These are phyloP conservation scores for Plantago ovata DNA, from an alignment of 257 asterid genomes.

Conservation along the genomic window DNA sequence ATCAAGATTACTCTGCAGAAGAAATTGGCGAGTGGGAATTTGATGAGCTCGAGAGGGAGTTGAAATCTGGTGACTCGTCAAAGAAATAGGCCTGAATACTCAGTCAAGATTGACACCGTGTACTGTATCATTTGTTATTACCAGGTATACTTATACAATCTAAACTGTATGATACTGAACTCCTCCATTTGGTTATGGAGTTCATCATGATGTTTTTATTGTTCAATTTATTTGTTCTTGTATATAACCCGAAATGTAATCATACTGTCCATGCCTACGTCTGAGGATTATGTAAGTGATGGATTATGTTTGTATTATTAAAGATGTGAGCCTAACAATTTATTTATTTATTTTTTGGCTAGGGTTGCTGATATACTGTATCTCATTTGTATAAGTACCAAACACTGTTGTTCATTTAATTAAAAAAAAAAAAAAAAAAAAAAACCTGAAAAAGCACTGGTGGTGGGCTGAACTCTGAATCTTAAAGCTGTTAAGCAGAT, in stretches of 20 bases:
- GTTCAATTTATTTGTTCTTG: constrained; percentile 17
- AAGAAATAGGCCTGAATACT: constrained; percentile 28
- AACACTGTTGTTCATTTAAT: too few relatives aligned
- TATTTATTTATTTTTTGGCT: not conserved
- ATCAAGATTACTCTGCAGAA: constrained; percentile 58
- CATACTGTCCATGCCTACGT: not conserved
- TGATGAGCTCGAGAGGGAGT: constrained; percentile 87
- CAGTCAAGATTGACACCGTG: constrained; percentile 11
- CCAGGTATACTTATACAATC: constrained; percentile 10
- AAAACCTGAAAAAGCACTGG: too few relatives aligned
- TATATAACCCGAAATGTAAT: constrained; percentile 26
- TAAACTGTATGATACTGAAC: constrained; percentile 18
- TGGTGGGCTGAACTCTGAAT: too few relatives aligned
- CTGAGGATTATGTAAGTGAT: constrained; percentile 2
- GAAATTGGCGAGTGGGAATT: constrained; percentile 95
- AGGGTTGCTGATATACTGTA: not conserved
- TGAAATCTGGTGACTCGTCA: constrained; percentile 46
- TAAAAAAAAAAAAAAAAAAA: too few relatives aligned
- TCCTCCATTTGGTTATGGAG: constrained; percentile 25
- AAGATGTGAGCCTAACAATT: not conserved
- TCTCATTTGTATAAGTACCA: not conserved
- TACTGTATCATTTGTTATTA: constrained; percentile 15
- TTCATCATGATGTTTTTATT: constrained; percentile 2
- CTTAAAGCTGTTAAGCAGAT: too few relatives aligned
- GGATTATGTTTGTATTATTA: not conserved